These are phyloP conservation scores for Rhizophagus clarus DNA, from an alignment of 192 early-diverging fungal species.

Conservation along the genomic window DNA sequence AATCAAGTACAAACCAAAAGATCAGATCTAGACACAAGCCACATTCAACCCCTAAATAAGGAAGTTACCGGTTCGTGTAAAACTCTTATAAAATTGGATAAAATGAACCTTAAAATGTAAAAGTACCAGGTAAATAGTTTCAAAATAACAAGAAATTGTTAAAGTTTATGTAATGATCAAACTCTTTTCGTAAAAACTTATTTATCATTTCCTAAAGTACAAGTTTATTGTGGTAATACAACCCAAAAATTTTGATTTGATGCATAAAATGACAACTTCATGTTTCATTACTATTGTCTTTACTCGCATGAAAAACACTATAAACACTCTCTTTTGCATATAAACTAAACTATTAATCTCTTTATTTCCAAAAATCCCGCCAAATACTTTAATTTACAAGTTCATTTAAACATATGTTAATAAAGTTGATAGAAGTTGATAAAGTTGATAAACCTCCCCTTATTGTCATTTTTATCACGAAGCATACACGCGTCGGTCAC, in stretches of 20 bases:
- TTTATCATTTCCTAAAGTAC: background rate
- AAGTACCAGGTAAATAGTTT: background rate
- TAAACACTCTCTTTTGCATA: background rate
- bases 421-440: too few species aligned
- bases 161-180: background rate
- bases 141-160: background rate
- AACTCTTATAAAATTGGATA: too few species aligned
- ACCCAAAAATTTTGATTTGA: background rate
- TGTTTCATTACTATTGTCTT: background rate
- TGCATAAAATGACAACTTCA: background rate
- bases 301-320: background rate
- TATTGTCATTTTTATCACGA: too few species aligned
- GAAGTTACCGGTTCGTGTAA: background rate
- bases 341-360: background rate
- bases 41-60: background rate
- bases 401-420: background rate
- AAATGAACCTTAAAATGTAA: background rate
- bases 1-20: too few species aligned
- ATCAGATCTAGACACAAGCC: too few species aligned
- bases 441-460: too few species aligned
- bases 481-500: too few species aligned
- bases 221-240: background rate
- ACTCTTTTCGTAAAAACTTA: background rate
- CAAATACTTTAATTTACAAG: background rate
- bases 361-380: background rate